Base-by-base conservation (phyloP, 2,329 filamentous ascomycete species). In the Talaromyces atroroseus region DNA sequence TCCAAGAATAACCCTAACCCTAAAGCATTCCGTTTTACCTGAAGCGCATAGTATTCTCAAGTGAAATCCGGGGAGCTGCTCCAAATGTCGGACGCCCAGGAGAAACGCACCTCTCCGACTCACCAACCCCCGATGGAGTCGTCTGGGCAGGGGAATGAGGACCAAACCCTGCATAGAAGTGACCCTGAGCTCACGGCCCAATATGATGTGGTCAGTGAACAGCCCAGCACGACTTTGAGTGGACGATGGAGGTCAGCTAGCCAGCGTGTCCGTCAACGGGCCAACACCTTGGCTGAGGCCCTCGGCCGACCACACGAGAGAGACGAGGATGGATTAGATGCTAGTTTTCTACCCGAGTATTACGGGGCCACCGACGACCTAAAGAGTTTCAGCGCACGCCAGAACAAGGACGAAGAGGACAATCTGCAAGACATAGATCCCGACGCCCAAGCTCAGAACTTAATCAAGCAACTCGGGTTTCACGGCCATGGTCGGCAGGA, bases 361-460 rank as follows among this genome's bases (percentile, higher is more conserved):
- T 66, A 58, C 20, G 64, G 63, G 1, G 63, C 64, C 21, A 65
- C 60, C 1, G 64, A 66, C 38, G 64, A 66, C 49, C 48, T 65
- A 14, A 47, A 36, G 40, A 60, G 62, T 16, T 62, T 57, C 20
- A 50, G 56, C 16, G 62, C 62, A 10, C 64, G 64, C 10, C 58
- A 57, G 18, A 62, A 62, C 24, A 38, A 20, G 0, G 63, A 65
- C 21, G 63, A 64, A 21, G 64, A 66, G 50, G 40, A 57, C 1
- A 46, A 45, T 2, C 44, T 64, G 16, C 44, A 38, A 1, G 47
- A 34, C 4, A 42, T 46, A 7, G 60, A 62, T 24, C 58, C 63
- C n/a, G 36, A 59, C 23, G 54, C 63, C 8, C 63, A 66, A 54
- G 63, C 64, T 16, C 62, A 61, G 14, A 54, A 53, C n/a, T 46